Base-by-base conservation (phyloP, 2,329 filamentous ascomycete genomes). In the Fusarium euwallaceae region DNA sequence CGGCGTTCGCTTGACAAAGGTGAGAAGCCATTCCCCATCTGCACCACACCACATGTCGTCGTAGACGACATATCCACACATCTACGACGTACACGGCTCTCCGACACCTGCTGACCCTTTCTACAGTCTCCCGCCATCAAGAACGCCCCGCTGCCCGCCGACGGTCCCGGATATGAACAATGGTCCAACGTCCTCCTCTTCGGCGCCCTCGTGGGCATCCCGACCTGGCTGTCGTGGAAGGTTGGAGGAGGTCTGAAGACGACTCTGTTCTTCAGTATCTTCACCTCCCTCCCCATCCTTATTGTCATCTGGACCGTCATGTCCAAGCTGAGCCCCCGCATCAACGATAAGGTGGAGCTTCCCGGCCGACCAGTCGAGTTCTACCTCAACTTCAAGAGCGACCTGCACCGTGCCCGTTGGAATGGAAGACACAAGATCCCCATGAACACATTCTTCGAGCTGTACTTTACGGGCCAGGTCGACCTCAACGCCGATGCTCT, bases 401-500 rank as follows among this genome's bases (percentile, higher is more conserved):
- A 83, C 4, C 81, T 81, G 43, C 86, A 89, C 75, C 79, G 86
- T 80, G 82, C 83, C 72, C 93, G 91, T 82, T 96, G 94, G 85
- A 88, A 88, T 76, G 93, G 93, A 80, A 88, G 88, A 81, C 92
- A 90, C 85, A 95, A 92, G 85, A 94, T 96, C 69, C 92, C 94
- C 43, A 92, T 96, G 87, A 92, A 96, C 86, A 96, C 93, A 16
- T 98, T 98, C 87, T 92, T 96, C 81, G 95, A 98, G 84, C 96
- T 95, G 90, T 98, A 98, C 88, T 96, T 98, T 83, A 92, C 94
- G 79, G 94, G 94, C 70, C 91, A 96, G 70, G 95, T 97, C 72
- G 94, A 97, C 77, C 94, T 98, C 87, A 98, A 97, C 82, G 95
- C 94, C 67, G 95, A 98, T 83, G 90, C 88, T 77, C 88, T 98